phyloP scores from a whole-genome alignment of 2,329 filamentous ascomycete species.

The Elsinoe arachidis region DNA sequence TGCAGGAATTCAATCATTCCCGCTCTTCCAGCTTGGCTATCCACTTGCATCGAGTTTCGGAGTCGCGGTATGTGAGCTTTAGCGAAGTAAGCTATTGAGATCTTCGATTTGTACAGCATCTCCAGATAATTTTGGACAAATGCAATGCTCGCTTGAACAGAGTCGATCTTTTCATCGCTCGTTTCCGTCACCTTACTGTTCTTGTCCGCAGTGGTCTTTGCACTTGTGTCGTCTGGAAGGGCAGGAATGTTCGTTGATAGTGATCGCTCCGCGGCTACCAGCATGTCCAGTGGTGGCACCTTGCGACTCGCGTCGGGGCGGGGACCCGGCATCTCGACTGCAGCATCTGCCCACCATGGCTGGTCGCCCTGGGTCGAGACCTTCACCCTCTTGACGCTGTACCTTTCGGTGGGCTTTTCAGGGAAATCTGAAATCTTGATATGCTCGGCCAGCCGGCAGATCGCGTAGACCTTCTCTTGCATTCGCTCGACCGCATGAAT shows the following conservation, averaged over 20 bases:
- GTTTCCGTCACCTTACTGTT: not conserved
- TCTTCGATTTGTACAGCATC: slow-evolving; percentile 46
- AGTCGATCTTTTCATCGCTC: not conserved
- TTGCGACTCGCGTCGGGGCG: slow-evolving; percentile 12
- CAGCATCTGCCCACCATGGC: not conserved
- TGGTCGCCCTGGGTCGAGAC: too few species aligned
- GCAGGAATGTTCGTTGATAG: too few species aligned
- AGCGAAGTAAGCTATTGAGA: slow-evolving; percentile 72
- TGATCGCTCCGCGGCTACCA: not conserved
- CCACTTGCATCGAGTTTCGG: slow-evolving; percentile 57
- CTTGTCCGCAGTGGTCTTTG: not conserved
- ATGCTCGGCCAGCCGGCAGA: slow-evolving; percentile 62
- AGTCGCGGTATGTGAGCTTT: slow-evolving; percentile 73
- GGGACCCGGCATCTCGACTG: slow-evolving; percentile 1
- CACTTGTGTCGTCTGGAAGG: too few species aligned
- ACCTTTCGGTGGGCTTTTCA: not conserved
- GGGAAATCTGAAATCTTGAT: slow-evolving; percentile 40
- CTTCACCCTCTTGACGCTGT: not conserved
- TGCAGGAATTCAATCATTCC: slow-evolving; percentile 62
- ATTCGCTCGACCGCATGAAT: slow-evolving; percentile 60
- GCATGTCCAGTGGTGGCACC: slow-evolving; percentile 14
- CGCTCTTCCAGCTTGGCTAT: slow-evolving; percentile 53
- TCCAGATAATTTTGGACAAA: slow-evolving; percentile 33
- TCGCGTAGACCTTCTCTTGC: slow-evolving; percentile 50
- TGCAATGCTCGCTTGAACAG: slow-evolving; percentile 45